Conservation (phyloP, 2,329 filamentous ascomycete species). For the Pseudogymnoascus sp. region DNA sequence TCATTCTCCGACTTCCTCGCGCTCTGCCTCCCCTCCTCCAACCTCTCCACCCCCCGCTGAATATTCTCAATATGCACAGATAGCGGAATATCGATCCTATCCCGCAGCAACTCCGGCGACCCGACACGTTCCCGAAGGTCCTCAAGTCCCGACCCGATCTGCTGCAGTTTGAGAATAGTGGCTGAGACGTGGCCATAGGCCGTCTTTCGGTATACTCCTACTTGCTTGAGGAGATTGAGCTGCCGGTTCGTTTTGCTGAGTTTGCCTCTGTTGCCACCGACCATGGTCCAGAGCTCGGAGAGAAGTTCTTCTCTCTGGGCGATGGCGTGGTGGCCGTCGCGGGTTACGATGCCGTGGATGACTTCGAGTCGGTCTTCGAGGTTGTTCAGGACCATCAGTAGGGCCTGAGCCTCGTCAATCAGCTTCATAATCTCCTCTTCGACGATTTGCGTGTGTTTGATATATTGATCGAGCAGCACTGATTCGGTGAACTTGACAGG, state of each 20-base stretch:
- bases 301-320: conserved; percentile 58
- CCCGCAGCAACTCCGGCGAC: conserved; percentile 52
- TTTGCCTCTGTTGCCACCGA: conserved; percentile 59
- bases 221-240: conserved; percentile 54
- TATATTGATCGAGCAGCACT: conserved; percentile 63
- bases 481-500: conserved; percentile 51
- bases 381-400: conserved; percentile 56
- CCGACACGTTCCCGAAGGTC: conserved; percentile 65
- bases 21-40: conserved; percentile 56
- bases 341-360: conserved; percentile 61
- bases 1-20: conserved; percentile 53
- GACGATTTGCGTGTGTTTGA: conserved; percentile 61
- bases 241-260: conserved; percentile 56
- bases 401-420: conserved; percentile 61
- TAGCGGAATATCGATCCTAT: conserved; percentile 49
- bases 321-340: conserved; percentile 52
- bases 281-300: conserved; percentile 62
- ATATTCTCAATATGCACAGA: conserved; percentile 71
- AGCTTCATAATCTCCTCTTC: conserved; percentile 61
- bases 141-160: conserved; percentile 62
- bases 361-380: conserved; percentile 62
- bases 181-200: conserved; percentile 62
- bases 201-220: conserved; percentile 56
- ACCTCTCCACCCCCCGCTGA: conserved; percentile 60
- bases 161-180: conserved; percentile 64